Evolutionary conservation across 75 land plant species (phyloP).

Genomic region (Picea glauca): DNA sequence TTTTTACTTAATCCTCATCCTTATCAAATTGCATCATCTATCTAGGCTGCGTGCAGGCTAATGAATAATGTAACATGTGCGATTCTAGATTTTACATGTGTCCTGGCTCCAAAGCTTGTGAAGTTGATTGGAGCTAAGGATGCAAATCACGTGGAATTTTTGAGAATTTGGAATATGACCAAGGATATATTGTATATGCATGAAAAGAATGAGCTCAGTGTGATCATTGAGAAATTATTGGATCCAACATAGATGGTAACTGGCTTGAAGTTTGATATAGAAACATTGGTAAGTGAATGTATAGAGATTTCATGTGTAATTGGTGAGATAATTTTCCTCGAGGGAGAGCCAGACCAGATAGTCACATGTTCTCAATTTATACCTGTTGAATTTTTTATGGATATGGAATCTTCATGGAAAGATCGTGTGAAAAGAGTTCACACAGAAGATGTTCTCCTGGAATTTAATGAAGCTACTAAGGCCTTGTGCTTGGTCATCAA

Average conservation of each 20-base stretch:
- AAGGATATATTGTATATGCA: conserved; percentile 72
- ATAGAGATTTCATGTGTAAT: conserved; percentile 40
- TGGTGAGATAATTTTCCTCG: conserved; percentile 44
- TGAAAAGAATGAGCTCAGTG: conserved; percentile 38
- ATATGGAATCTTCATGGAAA: conserved; percentile 85
- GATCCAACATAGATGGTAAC: conserved; percentile 82
- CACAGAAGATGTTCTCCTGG: conserved; percentile 48
- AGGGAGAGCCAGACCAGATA: conserved; percentile 51
- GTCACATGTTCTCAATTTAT: conserved; percentile 35
- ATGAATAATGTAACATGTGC: conserved; percentile 63
- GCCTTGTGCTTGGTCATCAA: conserved; percentile 14
- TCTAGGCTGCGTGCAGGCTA: conserved; percentile 68
- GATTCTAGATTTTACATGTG: conserved; percentile 86
- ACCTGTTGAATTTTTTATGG: conserved; percentile 80
- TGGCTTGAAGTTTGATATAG: conserved; percentile 37
- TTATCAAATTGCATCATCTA: conserved; percentile 49
- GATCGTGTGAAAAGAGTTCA: conserved; percentile 73
- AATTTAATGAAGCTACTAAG: conserved; percentile 66
- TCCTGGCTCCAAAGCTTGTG: conserved; percentile 84
- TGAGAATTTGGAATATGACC: conserved; percentile 64
- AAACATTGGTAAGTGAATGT: conserved; percentile 51
- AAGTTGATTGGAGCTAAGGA: conserved; percentile 78
- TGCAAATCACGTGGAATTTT: conserved; percentile 81
- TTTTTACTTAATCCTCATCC: conserved; percentile 71
- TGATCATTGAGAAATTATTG: conserved; percentile 48